Evolutionary conservation across 352 stramenopile genomes (phyloP), one percentile per base, ranked within the genome.

Genomic region (Phytopythium chamaehyphon): DNA sequence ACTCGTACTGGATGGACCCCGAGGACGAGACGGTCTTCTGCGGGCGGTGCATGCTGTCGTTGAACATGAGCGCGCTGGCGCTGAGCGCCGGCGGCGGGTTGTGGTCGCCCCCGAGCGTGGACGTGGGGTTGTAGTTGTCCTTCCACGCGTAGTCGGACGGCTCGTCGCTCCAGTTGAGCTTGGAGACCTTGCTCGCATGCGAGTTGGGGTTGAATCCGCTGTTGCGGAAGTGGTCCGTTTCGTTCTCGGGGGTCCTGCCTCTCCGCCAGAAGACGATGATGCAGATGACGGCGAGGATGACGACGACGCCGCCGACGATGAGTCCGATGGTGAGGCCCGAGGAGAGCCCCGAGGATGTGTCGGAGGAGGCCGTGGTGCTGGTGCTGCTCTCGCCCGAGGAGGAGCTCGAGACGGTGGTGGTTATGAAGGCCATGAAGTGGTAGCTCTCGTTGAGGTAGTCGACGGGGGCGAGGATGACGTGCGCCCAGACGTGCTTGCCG

Each of bases 371-470:
- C 9, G 57, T 57, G 21, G 45, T 53, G 12, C 11, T 64, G 1
- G 58, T 68, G 22, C 62, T 58, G 2, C 16, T 51, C 47, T 69
- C 62, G 9, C 28, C 28, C 28, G 28, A 33, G 28, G 28, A 33
- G 18, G 70, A 55, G 12, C 52, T 61, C 8, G 19, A 43, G 6
- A 73, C 46, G 2, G 38, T 53, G 6, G 77, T 83, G 15, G 75
- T 91, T 26, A 78, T 72, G 60, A 88, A 91, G 33, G 75, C 80
- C 44, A 91, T 78, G 50, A 91, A 88, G 61, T 91, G 77, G 58
- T 88, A 91, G 26, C 73, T 86, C 57, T 81, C 56, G 31, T 80
- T 59, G 12, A 64, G 40, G n/a, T 67, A 76, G 49, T 86, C 69
- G 46, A 59, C 63, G 0, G 75, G 70, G 11, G 81, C 70, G 15